These are phyloP conservation scores for Trichoderma gamsii DNA, from an alignment of 495 filamentous ascomycete genomes.

Conservation along the genomic window DNA sequence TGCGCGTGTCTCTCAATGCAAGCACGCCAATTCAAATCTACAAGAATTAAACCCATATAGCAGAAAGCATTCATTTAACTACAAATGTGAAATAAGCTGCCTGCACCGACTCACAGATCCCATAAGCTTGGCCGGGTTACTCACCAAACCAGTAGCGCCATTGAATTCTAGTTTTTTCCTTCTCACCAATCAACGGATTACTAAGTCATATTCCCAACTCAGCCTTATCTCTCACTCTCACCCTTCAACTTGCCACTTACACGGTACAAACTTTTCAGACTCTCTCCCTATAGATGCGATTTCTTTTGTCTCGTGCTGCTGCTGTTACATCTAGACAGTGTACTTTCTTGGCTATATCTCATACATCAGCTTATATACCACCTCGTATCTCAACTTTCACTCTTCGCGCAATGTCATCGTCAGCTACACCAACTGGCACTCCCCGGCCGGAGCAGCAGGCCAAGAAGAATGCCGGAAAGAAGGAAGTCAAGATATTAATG, in stretches of 20 bases:
- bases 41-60: too few relatives aligned
- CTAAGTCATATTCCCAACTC: constrained; percentile 3
- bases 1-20: neutral
- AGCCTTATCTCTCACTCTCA: neutral
- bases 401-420: constrained; percentile 11
- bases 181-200: neutral
- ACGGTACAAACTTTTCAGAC: neutral
- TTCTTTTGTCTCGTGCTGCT: neutral
- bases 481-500: constrained; percentile 50
- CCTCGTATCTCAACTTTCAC: neutral
- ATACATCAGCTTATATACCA: neutral
- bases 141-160: neutral
- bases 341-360: neutral
- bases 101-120: too few relatives aligned
- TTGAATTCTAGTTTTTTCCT: neutral
- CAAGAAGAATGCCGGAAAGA: constrained; percentile 26
- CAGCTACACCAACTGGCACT: neutral
- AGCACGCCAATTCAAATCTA: too few relatives aligned
- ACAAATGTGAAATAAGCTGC: too few relatives aligned
- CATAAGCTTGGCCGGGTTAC: neutral
- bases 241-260: neutral
- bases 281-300: neutral
- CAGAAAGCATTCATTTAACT: too few relatives aligned
- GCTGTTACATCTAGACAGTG: neutral
- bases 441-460: constrained; percentile 19